Base-by-base conservation (phyloP, 2,329 filamentous ascomycete species). In the Exophiala calicioides region DNA sequence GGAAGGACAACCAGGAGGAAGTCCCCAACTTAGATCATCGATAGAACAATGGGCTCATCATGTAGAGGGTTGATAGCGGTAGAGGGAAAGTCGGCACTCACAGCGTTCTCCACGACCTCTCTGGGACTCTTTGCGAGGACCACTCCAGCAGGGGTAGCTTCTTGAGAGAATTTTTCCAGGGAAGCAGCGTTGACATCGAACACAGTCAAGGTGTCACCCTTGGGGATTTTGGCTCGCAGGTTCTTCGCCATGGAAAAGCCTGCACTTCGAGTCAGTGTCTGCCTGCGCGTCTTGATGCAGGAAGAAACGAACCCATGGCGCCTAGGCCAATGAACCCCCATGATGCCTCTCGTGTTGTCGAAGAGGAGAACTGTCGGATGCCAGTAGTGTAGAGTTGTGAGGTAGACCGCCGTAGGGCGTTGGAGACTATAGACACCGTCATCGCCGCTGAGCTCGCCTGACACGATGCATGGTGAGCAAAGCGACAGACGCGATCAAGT, bases 21-120 rank as follows among this genome's bases (percentile, higher is more conserved):
- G 72, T 70, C 68, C 78, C 81, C 81, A 83, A 85, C 81, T 86
- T 86, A 84, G 81, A 85, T 85, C 82, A 85, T 83, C 73, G 69
- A 77, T 74, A 71, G 72, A 71, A 74, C 65, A 69, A 56, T 36
- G 33, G 65, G 65, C 62, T 79, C 76, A 79, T 80, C 78, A 78
- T 68, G 52, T 44, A 55, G 56, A 47, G n/a, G 12, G 23, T 29
- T 19, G 16, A 32, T 29, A 35, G 12, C 34, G 34, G 12, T 9
- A 27, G 46, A 20, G 12, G 41, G 23, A 16, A 21, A 34, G 29
- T 16, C 7, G 15, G 5, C 19, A 71, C 84, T 65, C 77, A 87
- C 84, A 62, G 82, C 76, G 64, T 80, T 77, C 65, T 86, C 81
- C 10, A 81, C 82, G 37, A 86, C 75, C 55, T 86, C 78, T 47